Evolutionary conservation across 2,329 filamentous ascomycete genomes (phyloP), one percentile per base, ranked within the genome.

Genomic region (Amauroascus niger): DNA sequence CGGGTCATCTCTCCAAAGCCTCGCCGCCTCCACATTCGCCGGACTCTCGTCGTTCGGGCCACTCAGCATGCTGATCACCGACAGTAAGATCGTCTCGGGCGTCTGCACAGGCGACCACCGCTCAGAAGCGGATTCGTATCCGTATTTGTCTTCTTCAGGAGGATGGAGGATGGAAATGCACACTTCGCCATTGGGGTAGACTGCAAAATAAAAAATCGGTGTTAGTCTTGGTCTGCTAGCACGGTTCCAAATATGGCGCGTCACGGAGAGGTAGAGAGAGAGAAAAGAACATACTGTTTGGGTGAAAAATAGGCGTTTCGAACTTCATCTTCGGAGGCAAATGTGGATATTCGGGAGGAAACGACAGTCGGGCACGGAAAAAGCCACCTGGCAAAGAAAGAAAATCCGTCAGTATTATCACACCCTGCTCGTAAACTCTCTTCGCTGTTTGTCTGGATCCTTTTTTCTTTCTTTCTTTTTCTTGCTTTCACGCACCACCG

Each of bases 91-190:
- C 20, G 89, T 95, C 76, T 96, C 91, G 51, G 91, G 90, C 11
- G 86, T 90, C 71, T 97, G 93, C 1, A 97, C 91, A 26, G 93
- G 93, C 55, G 81, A 87, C 93, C 93, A 98, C 57, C 93, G 82
- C 77, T 98, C 93, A 28, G 82, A 79, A 14, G 89, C 90, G 24
- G 80, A 80, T 71, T 98, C 93, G 74, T 98, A 98, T 51, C 91
- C 91, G 71, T 87, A 93, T 66, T 87, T 83, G 67, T 98, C 93
- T 65, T 96, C 90, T 72, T 88, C 90, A 3, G 93, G 91, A 11
- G 91, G 87, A 70, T 98, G 93, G 40, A 98, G 79, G 72, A 98
- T 98, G 41, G 87, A 94, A 69, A 98, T 97, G 77, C 93, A 98
- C 55, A 98, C 87, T 60, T 85, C 82, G 64, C 93, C 93, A 65